Evolutionary conservation across 179 eudicot genomes (phyloP), one percentile per base, ranked within the genome.

Genomic region (Drosera spatulata): DNA sequence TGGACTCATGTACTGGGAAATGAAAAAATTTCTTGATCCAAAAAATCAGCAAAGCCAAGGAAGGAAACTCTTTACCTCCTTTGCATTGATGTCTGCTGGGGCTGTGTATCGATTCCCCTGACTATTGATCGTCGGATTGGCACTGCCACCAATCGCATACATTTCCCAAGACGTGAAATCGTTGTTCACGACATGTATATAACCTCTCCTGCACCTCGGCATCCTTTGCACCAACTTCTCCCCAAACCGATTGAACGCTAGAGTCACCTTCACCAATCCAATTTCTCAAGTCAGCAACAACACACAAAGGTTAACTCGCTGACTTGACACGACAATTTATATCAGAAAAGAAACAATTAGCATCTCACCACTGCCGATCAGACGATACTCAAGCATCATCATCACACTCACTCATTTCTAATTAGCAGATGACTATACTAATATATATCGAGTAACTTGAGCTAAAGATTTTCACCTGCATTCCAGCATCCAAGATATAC

Each of bases 161-260:
- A 70, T 70, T 67, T 79, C 61, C 87, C 87, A 82, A 39, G 56
- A 70, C 22, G 76, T 72, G 40, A 78, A 81, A 15, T 78, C 82
- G 47, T 81, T 81, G 69, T 81, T 81, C 39, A 81, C 86, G 0
- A 82, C 70, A 59, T 82, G 87, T 45, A 82, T 66, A 66, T 79
- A 79, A 37, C 87, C 87, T 68, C 79, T 62, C 59, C 86, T 69
- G 56, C 86, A 82, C 70, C 33, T 22, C 33, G 33, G 33, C 33
- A 22, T 22, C 33, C 33, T 22, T 22, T 22, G 33, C 33, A 22
- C 86, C 41, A 82, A 60, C 41, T 75, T 76, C 62, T 71, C 78
- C 40, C 77, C 84, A 57, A 82, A 82, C 39, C 70, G 62, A 69
- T 82, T 82, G 53, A 77, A 82, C 6, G 87, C 87, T 64, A 79